These are phyloP conservation scores for Lavandula angustifolia DNA, from an alignment of 257 asterid genomes.

Conservation along the genomic window DNA sequence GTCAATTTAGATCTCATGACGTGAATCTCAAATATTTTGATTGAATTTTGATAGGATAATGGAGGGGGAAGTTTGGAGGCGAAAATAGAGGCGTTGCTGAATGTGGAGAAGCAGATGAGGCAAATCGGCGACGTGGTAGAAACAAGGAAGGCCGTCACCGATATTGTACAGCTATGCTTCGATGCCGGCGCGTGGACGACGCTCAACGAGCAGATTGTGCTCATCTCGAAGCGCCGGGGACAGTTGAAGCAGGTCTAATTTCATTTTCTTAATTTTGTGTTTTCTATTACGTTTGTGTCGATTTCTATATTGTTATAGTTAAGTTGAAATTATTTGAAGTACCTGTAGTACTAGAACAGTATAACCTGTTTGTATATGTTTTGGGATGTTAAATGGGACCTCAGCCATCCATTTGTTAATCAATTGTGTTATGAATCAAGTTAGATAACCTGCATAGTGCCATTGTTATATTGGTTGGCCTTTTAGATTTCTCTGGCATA, in stretches of 20 bases:
- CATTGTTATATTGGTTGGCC: neutral
- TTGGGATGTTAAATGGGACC: neutral
- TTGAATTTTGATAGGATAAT: constrained; percentile 52
- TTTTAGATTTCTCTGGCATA: neutral
- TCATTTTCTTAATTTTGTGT: neutral
- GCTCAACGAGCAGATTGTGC: constrained; percentile 84
- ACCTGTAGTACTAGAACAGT: constrained; percentile 14
- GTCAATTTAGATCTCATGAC: constrained; percentile 35
- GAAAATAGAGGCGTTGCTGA: constrained; percentile 69
- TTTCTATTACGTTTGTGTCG: neutral
- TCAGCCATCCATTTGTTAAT: neutral
- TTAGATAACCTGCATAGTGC: neutral
- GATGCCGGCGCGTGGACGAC: constrained; percentile 90
- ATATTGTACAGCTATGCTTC: constrained; percentile 82
- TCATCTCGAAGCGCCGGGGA: constrained; percentile 92
- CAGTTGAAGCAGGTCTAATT: constrained; percentile 81
- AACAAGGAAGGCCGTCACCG: constrained; percentile 80
- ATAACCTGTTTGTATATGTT: neutral
- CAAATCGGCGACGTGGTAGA: constrained; percentile 86
- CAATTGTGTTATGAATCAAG: constrained; percentile 7
- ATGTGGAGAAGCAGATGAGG: constrained; percentile 95
- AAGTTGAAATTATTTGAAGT: constrained; percentile 18
- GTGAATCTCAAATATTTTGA: constrained; percentile 7
- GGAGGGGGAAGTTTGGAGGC: constrained; percentile 71
- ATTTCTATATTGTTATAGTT: neutral